Evolutionary conservation across 73 alveolate species (phyloP).

Genomic region (Breviolum minutum): DNA sequence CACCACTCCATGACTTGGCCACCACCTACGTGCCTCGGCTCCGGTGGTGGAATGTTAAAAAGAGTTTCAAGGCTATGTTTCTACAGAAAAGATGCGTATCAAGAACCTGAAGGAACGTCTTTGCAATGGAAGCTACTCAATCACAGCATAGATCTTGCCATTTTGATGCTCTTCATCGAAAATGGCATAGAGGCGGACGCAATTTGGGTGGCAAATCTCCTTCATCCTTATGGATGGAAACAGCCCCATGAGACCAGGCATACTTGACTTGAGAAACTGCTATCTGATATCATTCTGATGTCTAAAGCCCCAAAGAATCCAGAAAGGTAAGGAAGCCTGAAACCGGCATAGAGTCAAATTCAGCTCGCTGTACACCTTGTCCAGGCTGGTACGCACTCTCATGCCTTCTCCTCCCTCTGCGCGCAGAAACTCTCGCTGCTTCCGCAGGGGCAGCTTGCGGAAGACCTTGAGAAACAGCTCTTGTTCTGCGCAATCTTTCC

Average conservation of each 20-base stretch:
- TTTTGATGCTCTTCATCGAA: conserved; percentile 36
- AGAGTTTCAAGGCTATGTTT: not conserved
- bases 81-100: not conserved
- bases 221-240: conserved; percentile 43
- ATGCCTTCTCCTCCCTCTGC: conserved; percentile 79
- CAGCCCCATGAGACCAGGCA: not conserved
- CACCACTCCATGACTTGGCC: conserved; percentile 87
- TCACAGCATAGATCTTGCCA: conserved; percentile 87
- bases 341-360: not conserved
- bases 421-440: conserved; percentile 69
- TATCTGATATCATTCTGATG: not conserved
- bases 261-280: not conserved
- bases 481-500: not conserved
- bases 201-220: conserved; percentile 38
- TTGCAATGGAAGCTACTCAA: conserved; percentile 4
- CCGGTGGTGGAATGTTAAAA: not conserved
- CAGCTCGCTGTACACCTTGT: conserved; percentile 88
- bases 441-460: conserved; percentile 82
- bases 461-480: conserved; percentile 31
- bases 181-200: conserved; percentile 65
- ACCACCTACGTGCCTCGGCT: conserved; percentile 23
- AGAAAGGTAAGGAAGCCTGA: too few relatives aligned
- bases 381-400: conserved; percentile 70
- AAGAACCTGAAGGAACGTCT: not conserved
- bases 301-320: not conserved